Conservation (phyloP, 805 yeast genomes). For the Cyberlindnera euphorbiiphila region DNA sequence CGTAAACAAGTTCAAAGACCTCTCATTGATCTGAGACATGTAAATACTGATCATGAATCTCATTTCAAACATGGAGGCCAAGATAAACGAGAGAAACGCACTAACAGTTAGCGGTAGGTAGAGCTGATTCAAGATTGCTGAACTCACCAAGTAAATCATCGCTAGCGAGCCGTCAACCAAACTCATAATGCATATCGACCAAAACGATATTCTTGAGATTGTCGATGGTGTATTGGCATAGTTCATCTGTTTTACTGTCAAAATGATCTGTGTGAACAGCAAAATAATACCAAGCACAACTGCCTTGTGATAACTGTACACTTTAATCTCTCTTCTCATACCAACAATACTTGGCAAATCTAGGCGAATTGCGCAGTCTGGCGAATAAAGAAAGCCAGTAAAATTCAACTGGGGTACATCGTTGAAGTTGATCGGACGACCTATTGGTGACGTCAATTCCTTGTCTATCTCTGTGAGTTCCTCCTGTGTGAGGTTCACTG, state of each 20-base stretch:
- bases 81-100: slow-evolving; percentile 63
- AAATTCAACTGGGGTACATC: slow-evolving; percentile 54
- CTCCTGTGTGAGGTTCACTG: slow-evolving; percentile 49
- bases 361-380: slow-evolving; percentile 76
- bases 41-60: slow-evolving; percentile 66
- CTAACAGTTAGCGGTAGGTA: slow-evolving; percentile 67
- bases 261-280: slow-evolving; percentile 29
- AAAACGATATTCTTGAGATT: slow-evolving; percentile 67
- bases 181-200: slow-evolving; percentile 60
- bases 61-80: slow-evolving; percentile 72
- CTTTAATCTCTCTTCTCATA: slow-evolving; percentile 48
- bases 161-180: slow-evolving; percentile 68
- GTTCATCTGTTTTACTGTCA: slow-evolving; percentile 59
- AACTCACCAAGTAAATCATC: slow-evolving; percentile 54
- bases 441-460: slow-evolving; percentile 71
- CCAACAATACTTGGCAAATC: slow-evolving; percentile 43
- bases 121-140: slow-evolving; percentile 50
- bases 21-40: slow-evolving; percentile 69
- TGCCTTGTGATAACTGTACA: slow-evolving; percentile 19
- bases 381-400: slow-evolving; percentile 69
- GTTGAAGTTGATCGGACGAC: slow-evolving; percentile 59
- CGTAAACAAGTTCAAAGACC: slow-evolving; percentile 61
- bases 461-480: slow-evolving; percentile 63
- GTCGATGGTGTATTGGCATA: slow-evolving; percentile 75
- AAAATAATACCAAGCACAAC: slow-evolving; percentile 18